Evolutionary conservation across 2,329 filamentous ascomycete genomes (phyloP), one percentile per base, ranked within the genome.

Genomic region (Penicillium sp.): DNA sequence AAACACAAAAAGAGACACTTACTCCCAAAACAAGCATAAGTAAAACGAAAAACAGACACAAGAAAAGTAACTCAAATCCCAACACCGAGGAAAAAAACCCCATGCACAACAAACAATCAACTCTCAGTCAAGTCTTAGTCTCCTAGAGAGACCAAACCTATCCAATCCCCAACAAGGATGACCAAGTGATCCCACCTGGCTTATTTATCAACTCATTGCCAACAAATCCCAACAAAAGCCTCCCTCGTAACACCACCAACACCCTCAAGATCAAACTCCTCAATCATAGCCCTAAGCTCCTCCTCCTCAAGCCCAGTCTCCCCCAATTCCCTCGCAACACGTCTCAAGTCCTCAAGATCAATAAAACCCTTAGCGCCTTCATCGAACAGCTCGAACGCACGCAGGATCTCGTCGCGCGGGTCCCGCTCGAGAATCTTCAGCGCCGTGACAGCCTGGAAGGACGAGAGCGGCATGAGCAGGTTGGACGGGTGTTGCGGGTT

Each of bases 251-350:
- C 86, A 57, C 83, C 92, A 12, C 93, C 93, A 67, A 96, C 95
- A 1, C 91, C 93, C 71, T 96, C 90, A 63, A 97, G 83, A 78
- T 99, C 94, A 79, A 97, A 95, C 76, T 97, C 93, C 71, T 97
- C 92, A 78, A 99, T 94, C 94, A 99, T 99, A 63, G 92, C 92
- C 67, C 86, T 83, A 61, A 99, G 82, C 75, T 99, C 94, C 69
- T 95, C 90, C 71, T 99, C 93, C 67, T 94, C 91, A 66, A 99
- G 82, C 13, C 90, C 91, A 7, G 78, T 80, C 75, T 97, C 93
- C 8, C 94, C 94, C 63, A 99, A 81, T 74, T 97, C 94, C 68
- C 91, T 85, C 57, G 93, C 92, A 27, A 97, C 91, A 57, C 91
- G 82, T 61, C 91, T 82, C 76, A 99, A 79, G 78, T 97, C 94